These are phyloP conservation scores for Coleophoma crateriformis DNA, from an alignment of 2,329 filamentous ascomycete genomes.

Conservation along the genomic window DNA sequence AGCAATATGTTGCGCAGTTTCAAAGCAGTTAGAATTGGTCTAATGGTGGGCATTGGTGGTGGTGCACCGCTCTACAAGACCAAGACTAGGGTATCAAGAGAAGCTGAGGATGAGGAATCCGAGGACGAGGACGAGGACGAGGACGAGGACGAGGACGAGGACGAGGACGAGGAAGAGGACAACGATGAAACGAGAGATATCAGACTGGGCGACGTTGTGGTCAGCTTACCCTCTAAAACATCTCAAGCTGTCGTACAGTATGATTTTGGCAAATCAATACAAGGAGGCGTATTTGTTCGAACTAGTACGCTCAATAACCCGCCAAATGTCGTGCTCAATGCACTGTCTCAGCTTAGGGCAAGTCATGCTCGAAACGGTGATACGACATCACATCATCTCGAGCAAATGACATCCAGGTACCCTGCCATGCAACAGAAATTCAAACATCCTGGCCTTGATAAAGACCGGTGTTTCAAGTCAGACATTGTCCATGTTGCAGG, in stretches of 20 bases:
- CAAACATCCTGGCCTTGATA: conserved; percentile 9
- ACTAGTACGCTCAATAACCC: no score
- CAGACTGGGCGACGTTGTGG: conserved; percentile 7
- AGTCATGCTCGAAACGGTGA: no score
- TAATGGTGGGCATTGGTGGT: conserved; percentile 13
- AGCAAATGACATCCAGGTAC: no score
- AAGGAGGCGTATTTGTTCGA: conserved; percentile 1
- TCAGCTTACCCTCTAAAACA: conserved; percentile 10
- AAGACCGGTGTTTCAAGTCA: conserved; percentile 3
- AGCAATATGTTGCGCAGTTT: conserved; percentile 12
- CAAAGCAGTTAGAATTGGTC: conserved; percentile 6
- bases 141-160: not conserved
- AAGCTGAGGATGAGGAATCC: not conserved
- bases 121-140: not conserved
- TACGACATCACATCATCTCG: no score
- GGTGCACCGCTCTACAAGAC: conserved; percentile 3
- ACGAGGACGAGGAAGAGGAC: not conserved
- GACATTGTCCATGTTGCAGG: conserved; percentile 2
- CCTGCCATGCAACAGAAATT: not conserved
- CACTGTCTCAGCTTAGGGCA: no score
- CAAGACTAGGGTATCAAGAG: not conserved
- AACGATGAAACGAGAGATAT: conserved; percentile 3
- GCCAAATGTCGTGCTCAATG: no score
- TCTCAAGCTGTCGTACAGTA: conserved; percentile 17
- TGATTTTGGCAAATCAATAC: conserved; percentile 16